Base-by-base conservation (phyloP, 2,329 filamentous ascomycete species). In the Gaeumannomyces tritici region DNA sequence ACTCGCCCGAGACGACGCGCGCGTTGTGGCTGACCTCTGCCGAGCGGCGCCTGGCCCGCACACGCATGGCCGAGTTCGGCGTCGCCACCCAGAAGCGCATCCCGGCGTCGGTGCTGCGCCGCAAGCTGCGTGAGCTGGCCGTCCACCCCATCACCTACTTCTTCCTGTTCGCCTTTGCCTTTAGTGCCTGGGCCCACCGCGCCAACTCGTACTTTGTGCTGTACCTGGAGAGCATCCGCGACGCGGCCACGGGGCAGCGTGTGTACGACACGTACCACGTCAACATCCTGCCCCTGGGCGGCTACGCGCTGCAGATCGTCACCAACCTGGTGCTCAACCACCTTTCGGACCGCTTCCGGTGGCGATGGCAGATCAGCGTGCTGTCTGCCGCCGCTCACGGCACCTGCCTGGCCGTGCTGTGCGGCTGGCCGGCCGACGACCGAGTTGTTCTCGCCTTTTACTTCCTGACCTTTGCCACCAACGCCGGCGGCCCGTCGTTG, bases 301-400 rank as follows among this genome's bases (percentile, higher is more conserved):
- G 69, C 11, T 69, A 69, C 24, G 65, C 66, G 4, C 66, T 69
- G 26, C 67, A 74, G 61, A 76, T 76, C 13, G 64, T 74, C 15
- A 72, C 70, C 9, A 76, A 71, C 27, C 64, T 76, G 15, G 68
- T 68, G 1, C 64, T 76, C 15, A 76, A 75, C 60, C 71, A 70
- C 5, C 56, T 76, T 0, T 74, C 73, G 0, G 74, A 76, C 62
- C 71, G 70, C 70, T 75, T 74, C 64, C 70, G 69, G 28, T 76
- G 74, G 74, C 70, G 74, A 9, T 76, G 74, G 74, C 74, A 76
- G 63, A 69, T 76, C 29, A 73, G 70, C 56, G 67, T 70, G 18
- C 71, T 69, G 18, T 70, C 70, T 0, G 69, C 70, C 0, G 65
- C 68, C 0, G 66, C 67, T 9, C 69, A 74, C 27, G 69, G 70